Evolutionary conservation across 768 basidiomycete genomes (phyloP).

Genomic region (Boletus sp.): DNA sequence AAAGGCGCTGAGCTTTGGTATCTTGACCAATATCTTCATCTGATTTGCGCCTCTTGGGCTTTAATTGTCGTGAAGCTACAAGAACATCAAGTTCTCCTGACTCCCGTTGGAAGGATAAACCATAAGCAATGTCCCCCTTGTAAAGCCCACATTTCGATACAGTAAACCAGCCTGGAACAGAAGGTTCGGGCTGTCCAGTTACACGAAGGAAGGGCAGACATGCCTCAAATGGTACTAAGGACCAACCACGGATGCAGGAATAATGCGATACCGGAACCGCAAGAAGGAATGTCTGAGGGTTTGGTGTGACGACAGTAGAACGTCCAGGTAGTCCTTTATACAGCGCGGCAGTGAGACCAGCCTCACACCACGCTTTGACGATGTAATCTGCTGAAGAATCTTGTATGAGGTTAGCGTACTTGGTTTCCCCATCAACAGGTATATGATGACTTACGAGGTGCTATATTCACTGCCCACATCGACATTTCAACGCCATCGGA

Average conservation of each 20-base stretch:
- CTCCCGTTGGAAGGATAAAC: neutral
- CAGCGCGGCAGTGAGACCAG: neutral
- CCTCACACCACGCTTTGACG: neutral
- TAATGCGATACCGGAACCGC: neutral
- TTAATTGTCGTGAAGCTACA: neutral
- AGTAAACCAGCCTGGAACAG: neutral
- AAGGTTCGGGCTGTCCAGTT: too few relatives aligned
- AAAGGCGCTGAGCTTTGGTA: too few relatives aligned
- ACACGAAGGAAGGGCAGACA: too few relatives aligned
- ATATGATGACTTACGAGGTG: neutral
- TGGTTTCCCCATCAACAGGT: too few relatives aligned
- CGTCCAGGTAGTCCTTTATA: neutral
- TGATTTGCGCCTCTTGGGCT: neutral
- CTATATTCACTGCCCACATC: neutral
- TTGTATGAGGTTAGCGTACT: neutral
- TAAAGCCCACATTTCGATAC: neutral
- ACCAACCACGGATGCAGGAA: neutral
- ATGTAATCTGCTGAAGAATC: neutral
- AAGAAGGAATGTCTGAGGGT: neutral
- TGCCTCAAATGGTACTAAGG: neutral
- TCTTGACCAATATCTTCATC: too few relatives aligned
- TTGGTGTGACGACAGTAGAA: too few relatives aligned
- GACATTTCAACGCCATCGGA: too few relatives aligned
- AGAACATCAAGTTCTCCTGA: neutral
- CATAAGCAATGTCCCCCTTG: neutral